These are phyloP conservation scores for Penicillium polonicum DNA, from an alignment of 2,329 filamentous ascomycete genomes.

Conservation along the genomic window DNA sequence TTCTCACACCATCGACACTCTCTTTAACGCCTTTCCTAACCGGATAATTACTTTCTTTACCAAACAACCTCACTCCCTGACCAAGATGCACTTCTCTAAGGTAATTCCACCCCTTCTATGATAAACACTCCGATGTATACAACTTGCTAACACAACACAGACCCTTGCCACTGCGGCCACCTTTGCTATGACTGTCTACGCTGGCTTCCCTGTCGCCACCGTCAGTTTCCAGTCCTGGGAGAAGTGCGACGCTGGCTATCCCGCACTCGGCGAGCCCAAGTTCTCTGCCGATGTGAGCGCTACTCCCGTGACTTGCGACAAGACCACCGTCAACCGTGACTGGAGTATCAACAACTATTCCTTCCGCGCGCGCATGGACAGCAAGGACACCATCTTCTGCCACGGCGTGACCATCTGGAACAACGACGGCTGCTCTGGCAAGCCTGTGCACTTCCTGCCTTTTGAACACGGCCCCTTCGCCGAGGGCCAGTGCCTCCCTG, in stretches of 20 bases:
- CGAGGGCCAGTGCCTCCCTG: slow-evolving; percentile 20
- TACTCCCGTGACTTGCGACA: slow-evolving; percentile 23
- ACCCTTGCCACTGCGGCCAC: slow-evolving; percentile 20
- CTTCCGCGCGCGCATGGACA: slow-evolving; percentile 20
- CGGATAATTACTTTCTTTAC: not conserved
- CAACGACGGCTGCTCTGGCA: slow-evolving; percentile 22
- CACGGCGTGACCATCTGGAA: slow-evolving; percentile 22
- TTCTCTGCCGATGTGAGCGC: slow-evolving; percentile 11
- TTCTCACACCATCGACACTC: slow-evolving; percentile 6
- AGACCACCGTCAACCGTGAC: slow-evolving; percentile 21
- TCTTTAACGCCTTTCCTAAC: slow-evolving; percentile 3
- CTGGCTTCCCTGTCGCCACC: slow-evolving; percentile 21
- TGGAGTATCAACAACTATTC: slow-evolving; percentile 25
- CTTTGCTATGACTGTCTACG: slow-evolving; percentile 20
- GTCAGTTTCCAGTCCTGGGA: slow-evolving; percentile 25
- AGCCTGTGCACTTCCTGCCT: slow-evolving; percentile 17
- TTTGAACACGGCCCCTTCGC: slow-evolving; percentile 15
- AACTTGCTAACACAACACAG: slow-evolving; percentile 4
- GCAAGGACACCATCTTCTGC: slow-evolving; percentile 22
- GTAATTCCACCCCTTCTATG: slow-evolving; percentile 4
- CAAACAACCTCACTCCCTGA: not conserved
- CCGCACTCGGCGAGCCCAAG: slow-evolving; percentile 17
- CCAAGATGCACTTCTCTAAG: slow-evolving; percentile 25
- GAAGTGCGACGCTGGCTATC: slow-evolving; percentile 17
- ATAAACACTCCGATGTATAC: not conserved